Evolutionary conservation across 2,329 filamentous ascomycete species (phyloP).

Genomic region (Trichoderma brevicompactum): DNA sequence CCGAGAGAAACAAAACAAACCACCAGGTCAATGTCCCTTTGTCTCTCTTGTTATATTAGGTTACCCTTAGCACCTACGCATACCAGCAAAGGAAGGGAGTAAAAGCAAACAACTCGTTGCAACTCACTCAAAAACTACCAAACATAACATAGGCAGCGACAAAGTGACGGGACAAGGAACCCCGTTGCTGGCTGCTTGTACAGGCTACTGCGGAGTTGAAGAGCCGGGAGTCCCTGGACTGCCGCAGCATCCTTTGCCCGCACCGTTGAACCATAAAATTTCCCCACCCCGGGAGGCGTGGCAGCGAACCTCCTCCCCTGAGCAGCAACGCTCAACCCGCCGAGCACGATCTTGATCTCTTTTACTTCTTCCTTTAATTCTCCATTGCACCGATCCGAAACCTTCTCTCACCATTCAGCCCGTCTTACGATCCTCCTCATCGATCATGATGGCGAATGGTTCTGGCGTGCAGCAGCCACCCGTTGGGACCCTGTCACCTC

Average conservation of each 20-base stretch:
- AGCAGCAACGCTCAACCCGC: not conserved
- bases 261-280: constrained; percentile 23
- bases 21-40: too few species aligned
- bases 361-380: not conserved
- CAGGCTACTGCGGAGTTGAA: constrained; percentile 8
- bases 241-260: constrained; percentile 7
- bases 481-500: constrained; percentile 26
- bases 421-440: not conserved
- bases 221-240: constrained; percentile 22
- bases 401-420: not conserved
- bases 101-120: not conserved
- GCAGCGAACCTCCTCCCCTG: constrained; percentile 26
- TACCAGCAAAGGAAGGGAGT: too few species aligned
- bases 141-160: too few species aligned
- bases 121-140: not conserved
- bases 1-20: too few species aligned
- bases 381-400: not conserved
- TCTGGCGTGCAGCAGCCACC: constrained; percentile 29
- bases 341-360: not conserved
- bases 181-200: not conserved
- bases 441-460: constrained; percentile 27
- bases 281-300: constrained; percentile 14
- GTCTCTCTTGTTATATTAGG: too few species aligned
- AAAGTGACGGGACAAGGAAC: too few species aligned
- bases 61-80: too few species aligned